Percentiles rank a stretch among this genome's conserved stretches.
Evolutionary conservation across 2,329 filamentous ascomycete genomes (phyloP).

Genomic region (Claviceps pazoutovae): DNA sequence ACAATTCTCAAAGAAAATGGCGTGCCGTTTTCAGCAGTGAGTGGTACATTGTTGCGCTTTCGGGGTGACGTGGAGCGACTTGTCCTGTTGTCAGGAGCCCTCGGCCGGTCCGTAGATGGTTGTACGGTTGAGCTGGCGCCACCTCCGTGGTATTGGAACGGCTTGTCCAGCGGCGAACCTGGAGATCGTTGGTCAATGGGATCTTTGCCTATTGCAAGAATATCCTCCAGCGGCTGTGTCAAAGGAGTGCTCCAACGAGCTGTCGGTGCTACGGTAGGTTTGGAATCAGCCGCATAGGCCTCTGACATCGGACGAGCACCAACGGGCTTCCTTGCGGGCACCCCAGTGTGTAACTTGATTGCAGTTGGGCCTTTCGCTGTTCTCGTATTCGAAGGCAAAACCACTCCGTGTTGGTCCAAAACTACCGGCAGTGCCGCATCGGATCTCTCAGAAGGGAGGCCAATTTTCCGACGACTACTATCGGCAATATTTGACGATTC

Average conservation of each 20-base stretch:
- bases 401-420: background rate
- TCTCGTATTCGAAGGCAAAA: background rate
- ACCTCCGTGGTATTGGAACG: background rate
- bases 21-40: slow-evolving; percentile 19
- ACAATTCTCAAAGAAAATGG: slow-evolving; percentile 51
- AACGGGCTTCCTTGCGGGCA: slow-evolving; percentile 16
- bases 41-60: slow-evolving; percentile 15
- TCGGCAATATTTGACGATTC: background rate
- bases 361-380: slow-evolving; percentile 3
- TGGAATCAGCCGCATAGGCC: background rate
- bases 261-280: background rate
- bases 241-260: background rate
- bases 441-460: background rate
- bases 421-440: background rate
- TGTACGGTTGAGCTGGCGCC: background rate
- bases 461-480: background rate
- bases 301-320: slow-evolving; percentile 12
- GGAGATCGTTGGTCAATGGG: background rate
- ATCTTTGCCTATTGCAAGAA: background rate
- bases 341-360: slow-evolving; percentile 7
- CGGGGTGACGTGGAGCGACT: slow-evolving; percentile 25
- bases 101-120: background rate
- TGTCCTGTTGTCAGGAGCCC: background rate
- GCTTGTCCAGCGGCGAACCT: background rate
- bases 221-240: background rate